Conservation (phyloP, 176 grass and related monocot genomes). For the Lolium perenne region DNA sequence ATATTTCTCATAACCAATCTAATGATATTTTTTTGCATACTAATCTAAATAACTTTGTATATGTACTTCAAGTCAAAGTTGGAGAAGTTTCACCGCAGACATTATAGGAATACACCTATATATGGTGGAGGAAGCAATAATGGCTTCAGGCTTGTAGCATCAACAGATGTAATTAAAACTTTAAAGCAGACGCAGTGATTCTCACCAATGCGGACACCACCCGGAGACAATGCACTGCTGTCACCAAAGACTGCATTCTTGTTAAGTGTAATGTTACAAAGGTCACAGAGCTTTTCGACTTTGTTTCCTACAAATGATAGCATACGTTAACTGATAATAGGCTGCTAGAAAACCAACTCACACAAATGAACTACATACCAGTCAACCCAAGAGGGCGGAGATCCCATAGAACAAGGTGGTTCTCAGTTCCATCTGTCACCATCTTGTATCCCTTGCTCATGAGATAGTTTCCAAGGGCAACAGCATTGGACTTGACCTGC, state of each 20-base stretch:
- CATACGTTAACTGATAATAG: background rate
- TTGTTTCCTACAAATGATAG: constrained; percentile 62
- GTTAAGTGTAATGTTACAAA: constrained; percentile 68
- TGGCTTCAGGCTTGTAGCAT: background rate
- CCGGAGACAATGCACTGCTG: constrained; percentile 63
- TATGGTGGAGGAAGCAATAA: background rate
- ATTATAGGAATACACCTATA: background rate
- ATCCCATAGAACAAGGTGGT: constrained; percentile 83
- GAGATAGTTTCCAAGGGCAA: constrained; percentile 61
- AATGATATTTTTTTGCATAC: background rate
- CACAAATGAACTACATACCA: constrained; percentile 41
- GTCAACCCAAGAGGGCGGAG: constrained; percentile 73
- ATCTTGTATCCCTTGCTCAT: constrained; percentile 70
- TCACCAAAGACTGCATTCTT: constrained; percentile 77
- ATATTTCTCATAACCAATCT: background rate
- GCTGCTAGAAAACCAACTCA: background rate
- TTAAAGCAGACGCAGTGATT: background rate
- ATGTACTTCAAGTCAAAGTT: background rate
- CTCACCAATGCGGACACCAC: constrained; percentile 78
- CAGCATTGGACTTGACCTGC: constrained; percentile 81
- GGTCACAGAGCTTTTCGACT: constrained; percentile 76
- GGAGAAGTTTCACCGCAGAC: background rate
- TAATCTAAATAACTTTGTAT: background rate
- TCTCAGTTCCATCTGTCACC: constrained; percentile 79
- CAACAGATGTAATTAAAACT: constrained; percentile 31